Conservation (phyloP, 306 rosid species). For the Cucurbita ficifolia region DNA sequence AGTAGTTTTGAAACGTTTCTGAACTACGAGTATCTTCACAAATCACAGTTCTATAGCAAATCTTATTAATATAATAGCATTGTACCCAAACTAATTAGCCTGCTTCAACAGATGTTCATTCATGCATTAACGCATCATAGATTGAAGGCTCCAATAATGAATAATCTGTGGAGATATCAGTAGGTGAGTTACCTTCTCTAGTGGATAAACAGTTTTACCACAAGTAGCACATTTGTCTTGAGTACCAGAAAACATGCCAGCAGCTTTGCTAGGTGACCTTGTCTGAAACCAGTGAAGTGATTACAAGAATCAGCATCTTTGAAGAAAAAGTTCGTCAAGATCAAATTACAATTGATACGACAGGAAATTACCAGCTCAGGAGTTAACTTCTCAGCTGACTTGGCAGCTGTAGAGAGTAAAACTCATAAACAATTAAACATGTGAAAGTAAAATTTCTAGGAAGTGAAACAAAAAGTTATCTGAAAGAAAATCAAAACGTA, state of each 20-base stretch:
- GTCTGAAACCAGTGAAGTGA: slow-evolving; percentile 41
- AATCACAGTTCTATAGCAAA: neutral
- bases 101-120: neutral
- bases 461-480: slow-evolving; percentile 8
- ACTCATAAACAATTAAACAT: slow-evolving; percentile 18
- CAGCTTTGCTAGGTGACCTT: slow-evolving; percentile 87
- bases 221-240: slow-evolving; percentile 91
- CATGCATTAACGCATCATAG: neutral
- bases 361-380: slow-evolving; percentile 62
- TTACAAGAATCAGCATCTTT: slow-evolving; percentile 7
- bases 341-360: neutral
- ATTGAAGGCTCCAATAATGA: neutral
- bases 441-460: neutral
- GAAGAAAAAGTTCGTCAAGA: neutral
- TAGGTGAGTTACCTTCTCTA: slow-evolving; percentile 66
- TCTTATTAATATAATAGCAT: neutral
- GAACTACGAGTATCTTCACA: too few relatives aligned
- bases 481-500: slow-evolving; percentile 22
- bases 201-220: slow-evolving; percentile 84
- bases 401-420: slow-evolving; percentile 64
- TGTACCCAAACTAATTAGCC: neutral
- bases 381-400: slow-evolving; percentile 59
- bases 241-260: slow-evolving; percentile 91
- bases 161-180: neutral
- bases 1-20: too few relatives aligned